Percentiles rank a stretch among this genome's conserved stretches.
phyloP scores from a whole-genome alignment of 305 asterid genomes.

The Fraxinus ornus region DNA sequence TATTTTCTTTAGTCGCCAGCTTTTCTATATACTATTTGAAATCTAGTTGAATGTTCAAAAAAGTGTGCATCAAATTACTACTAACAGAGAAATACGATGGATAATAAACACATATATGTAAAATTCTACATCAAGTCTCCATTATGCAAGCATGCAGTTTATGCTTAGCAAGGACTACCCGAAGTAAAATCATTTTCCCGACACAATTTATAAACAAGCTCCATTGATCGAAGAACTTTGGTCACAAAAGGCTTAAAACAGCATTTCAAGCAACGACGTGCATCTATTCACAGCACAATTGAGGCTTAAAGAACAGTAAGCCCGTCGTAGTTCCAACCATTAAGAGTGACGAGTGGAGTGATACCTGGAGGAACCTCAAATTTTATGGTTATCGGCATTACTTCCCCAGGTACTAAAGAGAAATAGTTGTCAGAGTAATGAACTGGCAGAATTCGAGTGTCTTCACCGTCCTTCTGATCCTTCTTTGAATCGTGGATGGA shows the following conservation, averaged over 20 bases:
- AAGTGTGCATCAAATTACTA: background rate
- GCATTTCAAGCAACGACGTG: background rate
- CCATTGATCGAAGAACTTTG: background rate
- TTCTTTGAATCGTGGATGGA: conserved; percentile 64
- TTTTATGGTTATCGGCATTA: conserved; percentile 52
- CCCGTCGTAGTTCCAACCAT: conserved; percentile 71
- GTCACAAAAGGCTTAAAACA: background rate
- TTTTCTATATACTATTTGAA: background rate
- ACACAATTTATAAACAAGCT: background rate
- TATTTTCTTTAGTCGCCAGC: background rate
- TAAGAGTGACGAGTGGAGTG: conserved; percentile 54
- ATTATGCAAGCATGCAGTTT: background rate
- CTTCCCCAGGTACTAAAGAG: conserved; percentile 91
- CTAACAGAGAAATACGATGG: background rate
- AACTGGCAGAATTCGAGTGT: conserved; percentile 80
- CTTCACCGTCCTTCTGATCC: conserved; percentile 43
- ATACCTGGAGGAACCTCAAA: conserved; percentile 67
- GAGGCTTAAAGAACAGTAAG: conserved; percentile 35
- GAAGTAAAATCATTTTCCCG: background rate
- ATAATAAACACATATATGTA: background rate
- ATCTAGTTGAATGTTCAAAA: background rate
- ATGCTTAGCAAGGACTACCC: background rate
- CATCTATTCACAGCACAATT: background rate
- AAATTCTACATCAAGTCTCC: background rate
- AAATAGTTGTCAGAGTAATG: conserved; percentile 93